These are phyloP conservation scores for Sclerotiophoma versabilis DNA, from an alignment of 2,329 filamentous ascomycete species.

Conservation along the genomic window DNA sequence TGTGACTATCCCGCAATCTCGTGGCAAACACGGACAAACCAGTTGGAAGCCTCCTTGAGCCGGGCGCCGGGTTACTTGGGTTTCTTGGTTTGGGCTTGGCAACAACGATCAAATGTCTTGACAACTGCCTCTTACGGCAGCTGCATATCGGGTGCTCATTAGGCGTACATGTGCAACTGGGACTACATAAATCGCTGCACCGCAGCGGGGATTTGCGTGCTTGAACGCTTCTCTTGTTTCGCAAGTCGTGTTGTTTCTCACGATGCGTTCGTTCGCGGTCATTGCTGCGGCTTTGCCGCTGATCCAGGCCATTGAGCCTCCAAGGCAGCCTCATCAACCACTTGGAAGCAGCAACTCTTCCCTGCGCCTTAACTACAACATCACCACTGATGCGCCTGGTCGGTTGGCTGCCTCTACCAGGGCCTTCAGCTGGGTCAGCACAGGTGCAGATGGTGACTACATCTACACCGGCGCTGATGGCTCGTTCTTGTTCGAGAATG, in stretches of 20 bases:
- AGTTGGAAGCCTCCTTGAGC: slow-evolving; percentile 36
- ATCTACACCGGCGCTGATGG: slow-evolving; percentile 61
- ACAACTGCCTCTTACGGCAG: slow-evolving; percentile 47
- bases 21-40: slow-evolving; percentile 20
- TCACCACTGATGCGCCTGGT: slow-evolving; percentile 59
- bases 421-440: slow-evolving; percentile 64
- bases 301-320: slow-evolving; percentile 54
- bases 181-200: slow-evolving; percentile 28
- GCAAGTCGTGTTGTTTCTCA: slow-evolving; percentile 23
- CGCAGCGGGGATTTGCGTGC: slow-evolving; percentile 14
- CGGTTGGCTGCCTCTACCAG: slow-evolving; percentile 53
- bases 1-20: slow-evolving; percentile 22
- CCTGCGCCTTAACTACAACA: slow-evolving; percentile 66
- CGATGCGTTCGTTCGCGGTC: slow-evolving; percentile 42
- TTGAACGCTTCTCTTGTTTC: slow-evolving; percentile 27
- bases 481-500: slow-evolving; percentile 67
- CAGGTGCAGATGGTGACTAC: slow-evolving; percentile 68
- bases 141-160: slow-evolving; percentile 34
- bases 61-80: slow-evolving; percentile 41
- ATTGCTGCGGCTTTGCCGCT: slow-evolving; percentile 38
- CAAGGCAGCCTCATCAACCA: slow-evolving; percentile 63
- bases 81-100: slow-evolving; percentile 33
- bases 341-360: slow-evolving; percentile 59
- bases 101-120: slow-evolving; percentile 35
- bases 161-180: slow-evolving; percentile 27